Base-by-base conservation (phyloP, 352 stramenopile genomes). In the Pythium volutum region DNA sequence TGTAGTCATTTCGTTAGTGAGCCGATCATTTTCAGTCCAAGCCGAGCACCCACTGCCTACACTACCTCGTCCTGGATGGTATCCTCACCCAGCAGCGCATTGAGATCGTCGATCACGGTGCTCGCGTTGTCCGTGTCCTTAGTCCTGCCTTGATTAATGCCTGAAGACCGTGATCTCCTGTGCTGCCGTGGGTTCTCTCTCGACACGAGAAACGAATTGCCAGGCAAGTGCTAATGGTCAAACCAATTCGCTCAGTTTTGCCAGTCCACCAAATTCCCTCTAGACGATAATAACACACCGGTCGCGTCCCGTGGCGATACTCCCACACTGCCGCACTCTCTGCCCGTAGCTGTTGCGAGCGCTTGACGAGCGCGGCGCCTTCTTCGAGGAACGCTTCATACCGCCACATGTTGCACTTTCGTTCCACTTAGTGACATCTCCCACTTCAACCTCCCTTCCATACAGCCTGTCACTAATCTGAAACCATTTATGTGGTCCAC, bases 181-280 rank as follows among this genome's bases (percentile, higher is more conserved):
- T 12, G 33, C 22, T 22, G n/a, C 20, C 29, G 10, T 22, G 42
- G 23, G 29, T 90, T 89, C 3, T 64, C 74, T 34, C 53, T 69
- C 10, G 84, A 91, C 1, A 89, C 77, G 10, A 94, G 73, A 34
- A 77, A 94, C 33, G 77, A 72, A 45, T 88, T 79, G 36, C 84
- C 84, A 11, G 69, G 59, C 62, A 91, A 64, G 51, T 89, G 71
- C 81, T 89, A 60, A 27, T 8, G 16, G 11, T 15, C 18, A 18
- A 15, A 20, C 45, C 22, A 31, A 12, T 43, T 38, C 6, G 16
- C 38, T 31, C 48, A 14, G 33, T 27, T 34, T n/a, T n/a, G n/a
- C 3, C 41, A 33, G n/a, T 50, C 36, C 25, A 22, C 1, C 2
- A 43, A 43, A 23, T 0, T 20, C 16, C 14, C 36, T 10, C 18